Base-by-base conservation (phyloP, 75 land plant genomes). In the Pinus albicaulis region DNA sequence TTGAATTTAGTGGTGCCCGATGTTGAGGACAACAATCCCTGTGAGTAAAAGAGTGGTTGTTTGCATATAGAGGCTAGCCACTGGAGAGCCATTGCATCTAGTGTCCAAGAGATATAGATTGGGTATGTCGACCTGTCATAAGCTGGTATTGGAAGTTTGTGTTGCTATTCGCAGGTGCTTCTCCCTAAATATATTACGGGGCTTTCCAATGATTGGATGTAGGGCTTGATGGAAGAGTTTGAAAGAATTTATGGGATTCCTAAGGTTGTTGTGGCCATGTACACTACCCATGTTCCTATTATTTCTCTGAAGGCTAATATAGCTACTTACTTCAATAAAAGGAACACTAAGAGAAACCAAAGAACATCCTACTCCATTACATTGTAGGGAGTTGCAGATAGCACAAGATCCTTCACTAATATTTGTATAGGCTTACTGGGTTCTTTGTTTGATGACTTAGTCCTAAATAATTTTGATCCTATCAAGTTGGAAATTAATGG, bases 101-200 rank as follows among this genome's bases (percentile, higher is more conserved):
- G 99, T 96, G 3, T 91, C 93, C 7, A 93, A 92, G 84, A 80
- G 87, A 24, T 96, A 93, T 71, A 97, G 99, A 16, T 87, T 96
- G 26, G 99, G 99, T 7, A 96, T 96, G 48, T 96, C 99, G 14
- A 96, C 97, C 76, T 96, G 99, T 72, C 99, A 96, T 85, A 96
- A 96, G 83, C 82, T 93, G 57, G 92, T 96, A 12, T 77, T 96
- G 64, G 99, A 96, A 76, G 97, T 96, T 44, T 96, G 94, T 56
- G 86, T 91, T 52, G 97, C 99, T 16, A 96, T 96, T 86, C 87
- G 56, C 83, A 84, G 12, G 94, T 93, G 55, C 83, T 96, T 62
- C 91, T 96, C 77, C 90, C 94, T 7, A 92, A 91, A 85, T 93
- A 83, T 74, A 80, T 96, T 52, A 88, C 88, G 59, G 93, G 99